Evolutionary conservation across 805 yeast genomes (phyloP), one percentile per base, ranked within the genome.

Genomic region (Sungouiozyma ichnusensis): DNA sequence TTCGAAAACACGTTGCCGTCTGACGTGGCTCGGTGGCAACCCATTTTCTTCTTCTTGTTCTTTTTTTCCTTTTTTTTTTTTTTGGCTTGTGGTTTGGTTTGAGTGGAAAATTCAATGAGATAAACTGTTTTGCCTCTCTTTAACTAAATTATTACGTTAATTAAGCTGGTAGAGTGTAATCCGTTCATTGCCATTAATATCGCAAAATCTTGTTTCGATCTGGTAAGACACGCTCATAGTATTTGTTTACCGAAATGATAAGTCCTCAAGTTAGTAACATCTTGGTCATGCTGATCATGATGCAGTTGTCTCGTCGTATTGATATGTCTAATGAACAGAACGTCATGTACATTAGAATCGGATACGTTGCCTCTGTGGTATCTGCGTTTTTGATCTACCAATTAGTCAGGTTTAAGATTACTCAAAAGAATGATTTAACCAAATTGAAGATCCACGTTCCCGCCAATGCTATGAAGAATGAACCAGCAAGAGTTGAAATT

Each of bases 281-380:
- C 55, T 84, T 73, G 54, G 67, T 92, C 74, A 88, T 88, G 96
- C 80, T 90, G 62, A 82, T 79, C 73, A 85, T 86, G 85, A 92
- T 88, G 96, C 97, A 88, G 68, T 82, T 86, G 50, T 78, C 96
- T 51, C 85, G 87, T 66, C 78, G 77, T 62, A 72, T 90, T 49
- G 92, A 88, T 65, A 79, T 87, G 66, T 97, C 88, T 64, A 76
- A 90, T 67, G 90, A 94, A 39, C 64, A 65, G 50, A 74, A 77
- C 45, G 70, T 88, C 42, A 66, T 82, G 63, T 83, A 79, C 63
- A 87, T 85, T 44, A 79, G 98, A 65, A 68, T 68, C 35, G 78
- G 77, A 36, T 90, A 85, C 68, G 64, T 74, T 35, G 53, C 78
- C 16, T 76, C 88, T 58, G 85, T 85, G 55, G 59, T 71, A 36